Evolutionary conservation across 345 rosid species (phyloP), one percentile per base, ranked within the genome.

Genomic region (Adansonia digitata): DNA sequence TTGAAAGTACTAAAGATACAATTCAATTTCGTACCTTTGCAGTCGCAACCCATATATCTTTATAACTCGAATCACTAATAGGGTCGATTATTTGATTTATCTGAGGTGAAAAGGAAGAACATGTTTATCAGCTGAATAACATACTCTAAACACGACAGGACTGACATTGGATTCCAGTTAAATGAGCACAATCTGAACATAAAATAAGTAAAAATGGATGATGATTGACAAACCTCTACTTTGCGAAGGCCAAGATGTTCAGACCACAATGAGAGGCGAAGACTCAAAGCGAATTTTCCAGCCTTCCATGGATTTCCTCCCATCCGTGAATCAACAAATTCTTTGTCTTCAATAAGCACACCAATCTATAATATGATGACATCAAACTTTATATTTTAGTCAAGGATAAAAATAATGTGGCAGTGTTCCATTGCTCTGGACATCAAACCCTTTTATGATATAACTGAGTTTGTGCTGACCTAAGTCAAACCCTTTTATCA

Each of bases 271-370:
- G 99, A 87, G 11, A 91, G 90, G 77, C 99, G 93, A 71, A 93
- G 98, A 82, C 94, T 90, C 75, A 72, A 69, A 61, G 97, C 52
- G 79, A 93, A 91, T 67, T 84, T 91, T 78, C 99, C 99, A 80
- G 98, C 98, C 81, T 91, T 90, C 99, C 98, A 88, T 55, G 97
- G 94, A 60, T 87, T 86, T 76, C 97, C 99, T 76, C 89, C 97
- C 98, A 95, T 93, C 75, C 65, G 80, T 2, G 99, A 95, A 82
- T 89, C 90, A 70, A 95, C 88, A 0, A 86, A 79, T 73, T 91
- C 99, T 81, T 85, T 91, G 87, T 95, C 99, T 84, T 95, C 97
- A 3, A 93, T 90, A 59, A 95, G 85, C 72, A 91, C 88, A n/a
- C 86, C 99, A 74, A 95, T 93, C 99, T 95, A 86, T 81, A 77